Evolutionary conservation across 176 grass and related monocot species (phyloP).

Genomic region (Leersia perrieri): DNA sequence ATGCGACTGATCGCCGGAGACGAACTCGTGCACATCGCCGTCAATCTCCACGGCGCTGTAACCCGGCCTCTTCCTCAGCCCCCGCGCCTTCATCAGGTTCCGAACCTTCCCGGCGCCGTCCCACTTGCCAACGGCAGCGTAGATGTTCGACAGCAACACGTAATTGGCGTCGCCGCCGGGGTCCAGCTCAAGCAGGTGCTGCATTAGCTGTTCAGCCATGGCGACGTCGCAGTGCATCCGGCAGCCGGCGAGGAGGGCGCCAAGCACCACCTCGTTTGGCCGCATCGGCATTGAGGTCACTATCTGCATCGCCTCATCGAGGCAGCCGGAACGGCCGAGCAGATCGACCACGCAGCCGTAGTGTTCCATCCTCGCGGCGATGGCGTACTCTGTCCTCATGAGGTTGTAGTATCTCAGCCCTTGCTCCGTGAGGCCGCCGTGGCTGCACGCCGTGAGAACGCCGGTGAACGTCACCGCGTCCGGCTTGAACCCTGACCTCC

Average conservation of each 20-base stretch:
- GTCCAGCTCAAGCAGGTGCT: constrained; percentile 59
- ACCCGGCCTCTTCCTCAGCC: constrained; percentile 59
- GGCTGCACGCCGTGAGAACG: constrained; percentile 62
- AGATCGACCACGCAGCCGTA: constrained; percentile 77
- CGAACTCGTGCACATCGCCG: constrained; percentile 58
- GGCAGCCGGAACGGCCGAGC: constrained; percentile 53
- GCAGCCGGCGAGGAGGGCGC: constrained; percentile 64
- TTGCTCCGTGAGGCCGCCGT: constrained; percentile 42
- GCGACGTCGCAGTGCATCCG: constrained; percentile 45
- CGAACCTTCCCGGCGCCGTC: constrained; percentile 47
- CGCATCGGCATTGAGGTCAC: constrained; percentile 47
- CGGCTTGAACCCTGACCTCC: constrained; percentile 42
- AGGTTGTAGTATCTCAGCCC: constrained; percentile 52
- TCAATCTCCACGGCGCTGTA: constrained; percentile 57
- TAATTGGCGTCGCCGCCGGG: constrained; percentile 57
- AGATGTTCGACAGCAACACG: constrained; percentile 74
- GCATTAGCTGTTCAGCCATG: constrained; percentile 61
- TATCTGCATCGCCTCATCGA: constrained; percentile 49
- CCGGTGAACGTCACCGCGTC: constrained; percentile 67
- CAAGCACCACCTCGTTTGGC: constrained; percentile 71
- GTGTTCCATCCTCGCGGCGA: constrained; percentile 54
- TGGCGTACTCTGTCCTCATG: constrained; percentile 38
- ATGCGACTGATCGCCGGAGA: constrained; percentile 49
- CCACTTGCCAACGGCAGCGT: constrained; percentile 52
- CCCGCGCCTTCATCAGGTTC: constrained; percentile 48